Percentiles rank a stretch among this genome's conserved stretches.
Evolutionary conservation across 2,329 filamentous ascomycete species (phyloP).

Genomic region (Verticillium longisporum): DNA sequence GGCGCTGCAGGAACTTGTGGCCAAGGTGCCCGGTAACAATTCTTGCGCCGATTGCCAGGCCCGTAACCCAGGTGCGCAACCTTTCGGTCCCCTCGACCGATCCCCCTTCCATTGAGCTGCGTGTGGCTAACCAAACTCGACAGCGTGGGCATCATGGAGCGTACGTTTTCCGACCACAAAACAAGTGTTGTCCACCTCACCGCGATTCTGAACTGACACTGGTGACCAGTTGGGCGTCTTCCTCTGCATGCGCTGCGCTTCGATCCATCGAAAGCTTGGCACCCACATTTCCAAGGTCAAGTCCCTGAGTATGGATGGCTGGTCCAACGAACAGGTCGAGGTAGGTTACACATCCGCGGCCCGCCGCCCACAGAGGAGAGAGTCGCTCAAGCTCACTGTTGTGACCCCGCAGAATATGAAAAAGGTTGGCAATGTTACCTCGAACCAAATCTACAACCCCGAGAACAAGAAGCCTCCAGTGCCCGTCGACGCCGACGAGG

Average conservation of each 20-base stretch:
- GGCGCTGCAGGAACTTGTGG: slow-evolving; percentile 80
- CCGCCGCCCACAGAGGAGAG: not conserved
- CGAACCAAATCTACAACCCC: slow-evolving; percentile 87
- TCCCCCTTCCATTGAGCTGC: not conserved
- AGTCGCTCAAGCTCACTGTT: not conserved
- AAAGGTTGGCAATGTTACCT: slow-evolving; percentile 76
- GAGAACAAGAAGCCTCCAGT: slow-evolving; percentile 75
- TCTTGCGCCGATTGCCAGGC: slow-evolving; percentile 89
- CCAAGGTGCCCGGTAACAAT: slow-evolving; percentile 78
- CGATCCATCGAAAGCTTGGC: slow-evolving; percentile 90
- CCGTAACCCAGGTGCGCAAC: slow-evolving; percentile 71
- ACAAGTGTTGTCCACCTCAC: too few species aligned
- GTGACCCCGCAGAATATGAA: slow-evolving; percentile 75
- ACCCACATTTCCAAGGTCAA: slow-evolving; percentile 99
- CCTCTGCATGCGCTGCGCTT: slow-evolving; percentile 94
- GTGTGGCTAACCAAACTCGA: slow-evolving; percentile 9
- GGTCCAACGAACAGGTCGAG: slow-evolving; percentile 93
- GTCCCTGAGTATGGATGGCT: slow-evolving; percentile 96
- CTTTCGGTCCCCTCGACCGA: slow-evolving; percentile 2
- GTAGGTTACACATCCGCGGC: slow-evolving; percentile 41
- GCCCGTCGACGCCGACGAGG: slow-evolving; percentile 85
- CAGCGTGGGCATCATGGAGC: slow-evolving; percentile 96
- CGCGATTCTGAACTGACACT: not conserved
- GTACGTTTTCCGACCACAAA: slow-evolving; percentile 43
- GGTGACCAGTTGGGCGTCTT: slow-evolving; percentile 77